Evolutionary conservation across 2,329 filamentous ascomycete genomes (phyloP), one percentile per base, ranked within the genome.

Genomic region (Fusarium praegraminearum): DNA sequence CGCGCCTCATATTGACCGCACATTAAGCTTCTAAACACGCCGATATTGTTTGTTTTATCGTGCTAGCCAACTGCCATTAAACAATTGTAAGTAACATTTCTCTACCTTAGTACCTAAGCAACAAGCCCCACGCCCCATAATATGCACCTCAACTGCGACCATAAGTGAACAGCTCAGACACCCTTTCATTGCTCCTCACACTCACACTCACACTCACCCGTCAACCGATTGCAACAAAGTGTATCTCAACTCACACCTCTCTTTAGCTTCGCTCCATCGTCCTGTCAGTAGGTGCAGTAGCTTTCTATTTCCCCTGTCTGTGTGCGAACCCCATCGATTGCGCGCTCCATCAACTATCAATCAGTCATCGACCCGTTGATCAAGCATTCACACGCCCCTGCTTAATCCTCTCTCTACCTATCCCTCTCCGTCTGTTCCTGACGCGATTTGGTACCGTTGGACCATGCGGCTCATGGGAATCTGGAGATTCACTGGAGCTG

Each of bases 61-160:
- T 40, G n/a, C 36, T 20, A 20, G 18, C 36, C 20, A 40, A 40
- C n/a, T 40, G 12, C 18, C 18, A 24, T 20, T 38, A 41, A 49
- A 54, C 47, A 20, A 41, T 55, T 67, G 67, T 69, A 67, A 62
- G 64, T 71, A 33, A 22, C 28, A 18, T 57, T 60, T 33, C 50
- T 57, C 36, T 22, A 22, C 46, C 76, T n/a, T n/a, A n/a, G n/a
- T 22, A 22, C 20, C 20, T 22, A 3, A 22, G 20, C 79, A 78
- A 76, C 32, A n/a, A 78, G 81, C 79, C 79, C 80, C 79, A 81
- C 78, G 76, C 74, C 58, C 36, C 36, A 58, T 67, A 70, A 75
- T 76, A 74, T 76, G 63, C 72, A 74, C 64, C 67, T 75, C 61
- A 46, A 72, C 67, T 75, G 68, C 69, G 67, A 74, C 72, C 67